Base-by-base conservation (phyloP, 768 basidiomycete species). In the Cyathus striatus region DNA sequence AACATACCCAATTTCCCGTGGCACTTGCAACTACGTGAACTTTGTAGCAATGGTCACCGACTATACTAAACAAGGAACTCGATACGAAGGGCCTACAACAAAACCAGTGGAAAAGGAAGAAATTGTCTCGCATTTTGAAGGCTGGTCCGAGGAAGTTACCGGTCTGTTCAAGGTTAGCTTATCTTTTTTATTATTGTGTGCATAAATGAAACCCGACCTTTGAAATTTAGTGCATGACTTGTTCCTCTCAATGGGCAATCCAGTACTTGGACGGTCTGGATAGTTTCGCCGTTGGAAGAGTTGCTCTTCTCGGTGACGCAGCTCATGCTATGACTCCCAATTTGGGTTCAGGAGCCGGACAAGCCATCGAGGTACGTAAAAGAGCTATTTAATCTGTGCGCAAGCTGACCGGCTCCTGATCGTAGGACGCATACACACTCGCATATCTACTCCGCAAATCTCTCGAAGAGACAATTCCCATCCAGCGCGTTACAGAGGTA, bases 1-100 rank as follows among this genome's bases (percentile, higher is more conserved):
- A 5, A 63, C 58, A 1, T 78, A 78, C 55, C 66, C 75, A 0
- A 68, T 79, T 13, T 67, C 74, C 2, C 59, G 63, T 35, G 75
- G 74, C n/a, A 59, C 57, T 38, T 55, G 63, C 18, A 58, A 79
- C 44, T 79, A 77, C 46, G 55, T 78, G 20, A n/a, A n/a, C n/a
- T n/a, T n/a, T n/a, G 74, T 64, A 6, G 71, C 65, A 5, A 68
- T 72, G 38, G 61, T 16, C 18, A 44, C 46, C 27, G 44, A 54
- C 12, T 40, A 25, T 6, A 24, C 40, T 12, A 48, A 47, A 21
- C 47, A 47, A n/a, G 47, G 49, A 2, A 51, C 48, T 9, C 23
- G 41, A 3, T 49, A 48, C 38, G 42, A 49, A 17, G 49, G 49
- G 4, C 44, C 45, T 12, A 45, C 44, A 44, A 44, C 43, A 5